Percentiles rank a stretch among this genome's conserved stretches.
Evolutionary conservation across 768 basidiomycete species (phyloP).

Genomic region (Rubroboletus pulcherrimus): DNA sequence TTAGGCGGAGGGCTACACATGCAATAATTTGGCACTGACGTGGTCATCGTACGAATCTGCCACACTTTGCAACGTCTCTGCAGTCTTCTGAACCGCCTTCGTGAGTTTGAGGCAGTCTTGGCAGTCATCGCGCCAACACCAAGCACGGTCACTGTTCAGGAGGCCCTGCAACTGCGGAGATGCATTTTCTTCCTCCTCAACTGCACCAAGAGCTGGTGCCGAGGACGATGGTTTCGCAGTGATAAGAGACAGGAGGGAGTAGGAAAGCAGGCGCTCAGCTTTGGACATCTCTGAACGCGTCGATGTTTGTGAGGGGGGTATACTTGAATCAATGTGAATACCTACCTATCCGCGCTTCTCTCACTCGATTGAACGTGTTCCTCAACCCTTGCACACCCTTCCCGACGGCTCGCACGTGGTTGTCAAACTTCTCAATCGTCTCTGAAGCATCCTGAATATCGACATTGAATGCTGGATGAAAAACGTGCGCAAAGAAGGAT

Average conservation of each 20-base stretch:
- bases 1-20: constrained; percentile 5
- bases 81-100: constrained; percentile 72
- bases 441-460: constrained; percentile 69
- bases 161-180: constrained; percentile 48
- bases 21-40: constrained; percentile 40
- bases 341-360: constrained; percentile 68
- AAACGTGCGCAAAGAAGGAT: constrained; percentile 73
- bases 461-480: constrained; percentile 82
- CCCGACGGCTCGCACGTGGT: constrained; percentile 61
- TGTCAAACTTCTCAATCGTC: constrained; percentile 56
- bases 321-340: background rate
- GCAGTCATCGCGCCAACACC: constrained; percentile 86
- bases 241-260: constrained; percentile 69
- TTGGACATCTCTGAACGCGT: constrained; percentile 66
- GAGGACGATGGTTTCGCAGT: constrained; percentile 61
- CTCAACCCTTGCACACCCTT: constrained; percentile 67
- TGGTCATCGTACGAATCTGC: constrained; percentile 80
- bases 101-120: constrained; percentile 74
- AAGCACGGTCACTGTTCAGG: constrained; percentile 69
- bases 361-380: constrained; percentile 53
- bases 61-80: constrained; percentile 68
- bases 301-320: background rate
- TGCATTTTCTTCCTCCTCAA: constrained; percentile 44
- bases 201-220: constrained; percentile 43
- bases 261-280: constrained; percentile 69